Evolutionary conservation across 768 basidiomycete genomes (phyloP), one percentile per base, ranked within the genome.

Genomic region (Leccinum disarticulatum): DNA sequence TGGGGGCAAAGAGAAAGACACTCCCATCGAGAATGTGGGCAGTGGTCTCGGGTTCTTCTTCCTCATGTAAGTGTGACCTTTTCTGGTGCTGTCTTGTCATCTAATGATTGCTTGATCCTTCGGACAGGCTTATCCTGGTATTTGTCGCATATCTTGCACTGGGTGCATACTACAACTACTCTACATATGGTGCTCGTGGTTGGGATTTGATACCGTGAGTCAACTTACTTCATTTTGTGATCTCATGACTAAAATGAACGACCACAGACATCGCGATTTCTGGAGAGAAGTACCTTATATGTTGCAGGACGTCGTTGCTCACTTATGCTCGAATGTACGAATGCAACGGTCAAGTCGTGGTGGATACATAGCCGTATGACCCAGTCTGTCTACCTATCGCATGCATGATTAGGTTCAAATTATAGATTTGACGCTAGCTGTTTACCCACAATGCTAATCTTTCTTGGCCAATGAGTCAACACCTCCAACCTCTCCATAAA

Each of bases 1-100:
- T n/a, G n/a, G n/a, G n/a, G n/a, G n/a, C n/a, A n/a, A n/a, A n/a
- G n/a, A n/a, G n/a, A n/a, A 47, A 61, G 61, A 69, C 30, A 67
- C 71, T 36, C 70, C 77, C 3, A 71, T 74, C 46, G 74, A 80
- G 63, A 75, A 66, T 52, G 80, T 83, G 27, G 88, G 87, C 4
- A 91, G 87, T 72, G 90, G 88, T 25, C 76, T 95, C n/a, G 88
- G 91, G 3, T 93, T 90, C 82, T 94, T 95, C 78, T 90, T 95
- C 79, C 77, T 93, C 31, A 77, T 93, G 91, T 90, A 72, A 72
- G 90, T 72, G 8, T 17, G 5, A n/a, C n/a, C 3, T 46, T 56
- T 13, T 46, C 10, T 31, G 54, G 59, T 33, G 55, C 57, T 59
- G 6, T 55, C 46, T 52, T 38, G 52, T 52, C 43, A 55, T 28